phyloP scores from a whole-genome alignment of 345 rosid genomes.

The Rhizophora mangle region DNA sequence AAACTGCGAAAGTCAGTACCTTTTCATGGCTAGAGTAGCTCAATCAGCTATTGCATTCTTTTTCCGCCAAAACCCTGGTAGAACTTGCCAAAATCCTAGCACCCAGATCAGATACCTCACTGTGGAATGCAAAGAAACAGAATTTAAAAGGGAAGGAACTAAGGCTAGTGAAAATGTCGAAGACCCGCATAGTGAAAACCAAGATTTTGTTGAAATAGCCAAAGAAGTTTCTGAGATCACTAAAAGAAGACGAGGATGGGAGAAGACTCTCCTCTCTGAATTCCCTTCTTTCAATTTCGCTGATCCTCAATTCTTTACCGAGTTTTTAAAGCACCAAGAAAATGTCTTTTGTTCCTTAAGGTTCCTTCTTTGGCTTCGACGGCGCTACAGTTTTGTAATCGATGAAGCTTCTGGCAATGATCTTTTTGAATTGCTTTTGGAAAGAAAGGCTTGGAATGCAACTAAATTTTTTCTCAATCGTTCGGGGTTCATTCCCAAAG shows the following conservation, averaged over 20 bases:
- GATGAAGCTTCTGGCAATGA: constrained; percentile 42
- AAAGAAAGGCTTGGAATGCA: constrained; percentile 45
- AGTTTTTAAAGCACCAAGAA: constrained; percentile 46
- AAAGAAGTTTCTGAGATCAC: constrained; percentile 43
- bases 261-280: constrained; percentile 45
- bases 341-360: constrained; percentile 47
- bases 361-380: constrained; percentile 54
- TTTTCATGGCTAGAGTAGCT: constrained; percentile 40
- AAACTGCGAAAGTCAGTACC: background rate
- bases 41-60: constrained; percentile 24
- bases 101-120: constrained; percentile 31
- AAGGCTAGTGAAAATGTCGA: constrained; percentile 12
- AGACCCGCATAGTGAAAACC: background rate
- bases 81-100: constrained; percentile 21
- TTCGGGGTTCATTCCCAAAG: constrained; percentile 40
- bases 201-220: constrained; percentile 35
- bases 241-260: constrained; percentile 50
- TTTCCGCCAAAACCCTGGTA: constrained; percentile 27
- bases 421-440: constrained; percentile 60
- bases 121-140: constrained; percentile 25
- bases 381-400: constrained; percentile 28
- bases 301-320: constrained; percentile 46
- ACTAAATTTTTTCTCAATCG: constrained; percentile 42
- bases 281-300: constrained; percentile 52
- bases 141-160: background rate